Evolutionary conservation across 164 flowering plant genomes (phyloP).

Genomic region (Aristolochia contorta): DNA sequence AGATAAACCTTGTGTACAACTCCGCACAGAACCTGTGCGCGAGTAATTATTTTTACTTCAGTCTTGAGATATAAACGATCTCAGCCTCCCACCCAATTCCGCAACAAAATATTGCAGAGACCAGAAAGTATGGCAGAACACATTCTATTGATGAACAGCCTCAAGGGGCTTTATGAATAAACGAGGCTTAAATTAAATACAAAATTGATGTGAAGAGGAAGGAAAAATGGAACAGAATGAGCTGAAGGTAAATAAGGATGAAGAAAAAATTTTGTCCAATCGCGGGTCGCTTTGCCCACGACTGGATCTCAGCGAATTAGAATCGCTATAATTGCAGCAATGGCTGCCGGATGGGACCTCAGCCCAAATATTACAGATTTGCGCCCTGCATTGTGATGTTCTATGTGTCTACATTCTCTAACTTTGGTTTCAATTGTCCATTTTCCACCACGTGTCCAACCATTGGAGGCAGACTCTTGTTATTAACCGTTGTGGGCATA

Average conservation of each 20-base stretch:
- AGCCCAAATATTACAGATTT: slow-evolving; percentile 14
- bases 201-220: no score
- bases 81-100: no score
- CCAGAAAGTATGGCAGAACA: no score
- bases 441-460: slow-evolving; percentile 26
- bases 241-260: background rate
- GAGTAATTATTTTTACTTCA: no score
- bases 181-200: no score
- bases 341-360: slow-evolving; percentile 7
- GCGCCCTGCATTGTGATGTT: slow-evolving; percentile 1
- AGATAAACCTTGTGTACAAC: no score
- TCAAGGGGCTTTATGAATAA: no score
- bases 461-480: slow-evolving; percentile 18
- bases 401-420: slow-evolving; percentile 25
- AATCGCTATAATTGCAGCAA: slow-evolving; percentile 10
- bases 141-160: no score
- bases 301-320: slow-evolving; percentile 12
- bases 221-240: no score
- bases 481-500: slow-evolving; percentile 17
- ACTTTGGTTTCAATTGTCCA: slow-evolving; percentile 29
- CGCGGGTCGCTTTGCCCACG: slow-evolving; percentile 11
- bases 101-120: no score
- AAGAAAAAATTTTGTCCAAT: slow-evolving; percentile 14
- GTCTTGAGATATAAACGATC: no score
- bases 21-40: no score